A percentile compares a stretch with the other conserved stretches of the same genome.
phyloP scores from a whole-genome alignment of 768 basidiomycete species.

The Lactarius psammicola region DNA sequence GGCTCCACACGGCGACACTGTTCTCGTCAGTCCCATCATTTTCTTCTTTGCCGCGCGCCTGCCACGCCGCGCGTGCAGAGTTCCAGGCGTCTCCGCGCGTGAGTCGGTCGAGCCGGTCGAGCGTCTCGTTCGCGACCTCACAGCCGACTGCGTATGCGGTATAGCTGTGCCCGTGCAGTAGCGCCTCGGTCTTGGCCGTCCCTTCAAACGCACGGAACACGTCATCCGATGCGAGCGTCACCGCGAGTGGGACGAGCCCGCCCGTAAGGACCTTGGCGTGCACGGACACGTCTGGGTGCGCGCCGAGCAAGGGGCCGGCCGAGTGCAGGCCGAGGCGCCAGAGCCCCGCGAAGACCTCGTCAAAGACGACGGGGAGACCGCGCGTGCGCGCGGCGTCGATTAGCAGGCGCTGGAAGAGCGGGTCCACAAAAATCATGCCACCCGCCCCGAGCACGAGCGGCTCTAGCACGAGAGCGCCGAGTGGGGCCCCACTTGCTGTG shows the following conservation, averaged over 20 bases:
- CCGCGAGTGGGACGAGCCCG: constrained; percentile 82
- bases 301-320: constrained; percentile 61
- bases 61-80: constrained; percentile 61
- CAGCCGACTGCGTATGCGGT: constrained; percentile 94
- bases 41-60: constrained; percentile 11
- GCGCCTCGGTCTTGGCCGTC: constrained; percentile 73
- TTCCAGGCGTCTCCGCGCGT: constrained; percentile 54
- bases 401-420: constrained; percentile 88
- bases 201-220: constrained; percentile 82
- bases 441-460: constrained; percentile 94
- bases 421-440: constrained; percentile 97
- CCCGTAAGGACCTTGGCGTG: constrained; percentile 94
- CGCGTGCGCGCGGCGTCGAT: constrained; percentile 76
- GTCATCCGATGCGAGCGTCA: constrained; percentile 76
- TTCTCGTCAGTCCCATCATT: constrained; percentile 24
- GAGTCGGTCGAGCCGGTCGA: constrained; percentile 60
- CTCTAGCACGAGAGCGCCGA: constrained; percentile 84
- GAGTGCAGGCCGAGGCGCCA: constrained; percentile 79
- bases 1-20: constrained; percentile 64
- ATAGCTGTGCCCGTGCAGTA: constrained; percentile 94
- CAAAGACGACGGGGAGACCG: constrained; percentile 88
- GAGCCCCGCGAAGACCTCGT: constrained; percentile 95
- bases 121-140: constrained; percentile 80
- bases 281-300: constrained; percentile 82
- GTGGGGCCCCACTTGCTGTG: constrained; percentile 40